A percentile compares a stretch with the other conserved stretches of the same genome.
Conservation (phyloP, 176 grass and related monocot species). For the Secale cereale region DNA sequence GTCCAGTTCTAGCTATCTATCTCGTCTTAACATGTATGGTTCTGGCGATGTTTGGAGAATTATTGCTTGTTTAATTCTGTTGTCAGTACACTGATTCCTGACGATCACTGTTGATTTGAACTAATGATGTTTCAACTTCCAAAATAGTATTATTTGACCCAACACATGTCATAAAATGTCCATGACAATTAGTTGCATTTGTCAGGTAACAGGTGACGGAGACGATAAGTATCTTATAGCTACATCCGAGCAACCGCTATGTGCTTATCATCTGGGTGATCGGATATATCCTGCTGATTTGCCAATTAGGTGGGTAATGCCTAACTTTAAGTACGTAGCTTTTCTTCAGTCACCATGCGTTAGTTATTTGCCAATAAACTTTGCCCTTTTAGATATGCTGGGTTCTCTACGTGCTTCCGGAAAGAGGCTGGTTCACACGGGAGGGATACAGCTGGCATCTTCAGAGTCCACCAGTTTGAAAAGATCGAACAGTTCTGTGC, state of each 20-base stretch:
- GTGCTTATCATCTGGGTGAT: conserved; percentile 88
- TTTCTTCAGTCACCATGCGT: not conserved
- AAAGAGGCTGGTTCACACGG: conserved; percentile 96
- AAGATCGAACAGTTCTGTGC: conserved; percentile 94
- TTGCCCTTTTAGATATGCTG: conserved; percentile 60
- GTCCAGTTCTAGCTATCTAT: not conserved
- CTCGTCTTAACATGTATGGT: not conserved
- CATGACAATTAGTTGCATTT: conserved; percentile 9
- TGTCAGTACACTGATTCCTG: not conserved
- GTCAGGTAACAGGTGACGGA: conserved; percentile 82
- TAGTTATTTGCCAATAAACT: conserved; percentile 6
- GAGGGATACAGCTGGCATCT: conserved; percentile 84
- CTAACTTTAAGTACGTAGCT: not conserved
- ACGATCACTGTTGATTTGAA: not conserved
- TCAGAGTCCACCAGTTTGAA: conserved; percentile 96
- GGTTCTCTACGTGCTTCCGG: conserved; percentile 94
- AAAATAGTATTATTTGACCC: conserved; percentile 18
- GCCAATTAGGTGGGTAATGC: conserved; percentile 58
- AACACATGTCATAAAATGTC: not conserved
- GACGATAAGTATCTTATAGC: conserved; percentile 97
- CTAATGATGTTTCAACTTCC: not conserved
- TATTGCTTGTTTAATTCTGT: not conserved
- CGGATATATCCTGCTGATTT: conserved; percentile 79
- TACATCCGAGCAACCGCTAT: conserved; percentile 88
- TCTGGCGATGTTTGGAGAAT: not conserved